These are phyloP conservation scores for Candida broadrunensis DNA, from an alignment of 805 yeast genomes.

Conservation along the genomic window DNA sequence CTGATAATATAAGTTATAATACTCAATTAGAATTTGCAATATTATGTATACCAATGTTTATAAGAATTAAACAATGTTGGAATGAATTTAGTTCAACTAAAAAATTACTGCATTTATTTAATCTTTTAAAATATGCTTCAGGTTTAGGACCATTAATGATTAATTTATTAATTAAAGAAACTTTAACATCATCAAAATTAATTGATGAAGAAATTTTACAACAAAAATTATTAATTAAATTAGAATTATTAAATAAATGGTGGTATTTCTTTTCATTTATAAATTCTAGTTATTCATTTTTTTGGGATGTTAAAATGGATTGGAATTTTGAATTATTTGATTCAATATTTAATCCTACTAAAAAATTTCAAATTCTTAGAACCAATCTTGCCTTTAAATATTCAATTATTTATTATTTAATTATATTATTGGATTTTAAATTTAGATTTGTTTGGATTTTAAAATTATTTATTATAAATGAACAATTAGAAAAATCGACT, in stretches of 20 bases:
- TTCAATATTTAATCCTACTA: slow-evolving; percentile 5
- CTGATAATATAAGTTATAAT: slow-evolving; percentile 29
- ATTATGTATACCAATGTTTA: slow-evolving; percentile 58
- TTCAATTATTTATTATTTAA: slow-evolving; percentile 47
- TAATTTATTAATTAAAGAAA: slow-evolving; percentile 22
- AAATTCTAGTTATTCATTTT: slow-evolving; percentile 74
- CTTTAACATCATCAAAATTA: slow-evolving; percentile 6
- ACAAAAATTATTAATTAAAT: slow-evolving; percentile 9
- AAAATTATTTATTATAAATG: slow-evolving; percentile 41
- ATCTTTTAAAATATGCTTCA: slow-evolving; percentile 72
- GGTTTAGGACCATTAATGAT: slow-evolving; percentile 42
- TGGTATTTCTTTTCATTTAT: slow-evolving; percentile 49
- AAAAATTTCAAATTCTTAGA: slow-evolving; percentile 15
- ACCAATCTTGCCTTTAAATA: slow-evolving; percentile 22
- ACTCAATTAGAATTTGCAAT: slow-evolving; percentile 26
- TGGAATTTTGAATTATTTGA: slow-evolving; percentile 72
- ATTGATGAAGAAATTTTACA: slow-evolving; percentile 10
- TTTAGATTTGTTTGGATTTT: slow-evolving; percentile 78
- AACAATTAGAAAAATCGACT: slow-evolving; percentile 14
- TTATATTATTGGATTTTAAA: slow-evolving; percentile 57
- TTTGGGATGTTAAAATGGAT: slow-evolving; percentile 89
- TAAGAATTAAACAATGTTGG: slow-evolving; percentile 81
- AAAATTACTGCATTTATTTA: slow-evolving; percentile 58
- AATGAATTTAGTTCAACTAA: slow-evolving; percentile 57
- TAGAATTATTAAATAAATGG: slow-evolving; percentile 25